A percentile compares a stretch with the other conserved stretches of the same genome.
Conservation (phyloP, 2,329 filamentous ascomycete species). For the Epichloe gansuensis region DNA sequence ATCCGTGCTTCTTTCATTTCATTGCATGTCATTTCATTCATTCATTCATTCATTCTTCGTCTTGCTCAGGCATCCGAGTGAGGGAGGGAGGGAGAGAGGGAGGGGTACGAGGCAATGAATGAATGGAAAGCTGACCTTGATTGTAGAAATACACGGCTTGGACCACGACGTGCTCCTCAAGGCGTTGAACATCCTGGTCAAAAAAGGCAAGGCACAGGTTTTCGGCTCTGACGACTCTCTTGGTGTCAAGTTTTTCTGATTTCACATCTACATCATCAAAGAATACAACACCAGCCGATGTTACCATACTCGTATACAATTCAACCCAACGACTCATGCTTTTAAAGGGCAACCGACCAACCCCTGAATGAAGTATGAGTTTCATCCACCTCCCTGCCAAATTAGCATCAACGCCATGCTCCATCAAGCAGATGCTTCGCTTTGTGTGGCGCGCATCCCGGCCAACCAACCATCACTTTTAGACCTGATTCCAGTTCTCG, state of each 20-base stretch:
- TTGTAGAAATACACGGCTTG: slow-evolving; percentile 71
- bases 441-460: slow-evolving; percentile 4
- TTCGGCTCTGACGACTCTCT: slow-evolving; percentile 81
- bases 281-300: neutral
- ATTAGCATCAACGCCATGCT: neutral
- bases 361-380: neutral
- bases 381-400: neutral
- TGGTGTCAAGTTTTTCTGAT: slow-evolving; percentile 93
- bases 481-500: slow-evolving; percentile 27
- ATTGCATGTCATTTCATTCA: too few relatives aligned
- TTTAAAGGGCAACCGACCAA: neutral
- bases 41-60: too few relatives aligned
- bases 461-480: slow-evolving; percentile 5
- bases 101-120: too few relatives aligned
- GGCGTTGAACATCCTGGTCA: slow-evolving; percentile 69
- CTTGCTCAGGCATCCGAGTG: neutral
- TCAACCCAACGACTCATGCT: neutral
- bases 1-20: too few relatives aligned
- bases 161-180: slow-evolving; percentile 70
- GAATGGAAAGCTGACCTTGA: neutral
- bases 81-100: neutral
- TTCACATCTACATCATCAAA: neutral
- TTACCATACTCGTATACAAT: neutral
- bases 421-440: slow-evolving; percentile 10
- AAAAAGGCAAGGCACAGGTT: slow-evolving; percentile 82